These are phyloP conservation scores for Dimocarpus longan DNA, from an alignment of 345 rosid genomes.

Conservation along the genomic window DNA sequence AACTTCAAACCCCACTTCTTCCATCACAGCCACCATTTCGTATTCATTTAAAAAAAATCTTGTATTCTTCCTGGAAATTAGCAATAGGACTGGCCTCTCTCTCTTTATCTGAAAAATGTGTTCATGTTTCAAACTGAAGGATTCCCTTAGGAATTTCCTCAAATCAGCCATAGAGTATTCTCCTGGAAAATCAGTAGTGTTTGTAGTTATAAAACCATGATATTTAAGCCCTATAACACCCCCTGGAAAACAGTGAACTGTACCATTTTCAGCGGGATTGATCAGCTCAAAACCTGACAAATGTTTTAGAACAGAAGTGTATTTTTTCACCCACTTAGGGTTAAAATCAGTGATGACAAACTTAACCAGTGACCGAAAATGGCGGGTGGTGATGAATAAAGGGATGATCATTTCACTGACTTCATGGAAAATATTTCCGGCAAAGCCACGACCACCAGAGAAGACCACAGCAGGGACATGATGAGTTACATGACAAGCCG, in stretches of 20 bases:
- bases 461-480: constrained; percentile 40
- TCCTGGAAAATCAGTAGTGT: constrained; percentile 25
- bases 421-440: constrained; percentile 47
- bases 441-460: constrained; percentile 38
- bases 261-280: constrained; percentile 25
- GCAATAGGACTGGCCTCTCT: constrained; percentile 31
- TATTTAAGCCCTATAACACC: constrained; percentile 39
- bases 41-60: constrained; percentile 39
- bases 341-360: constrained; percentile 39
- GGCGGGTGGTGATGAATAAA: constrained; percentile 41
- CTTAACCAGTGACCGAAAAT: constrained; percentile 30
- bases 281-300: constrained; percentile 34
- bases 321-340: constrained; percentile 41
- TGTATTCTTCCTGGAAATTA: constrained; percentile 33
- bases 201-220: constrained; percentile 32
- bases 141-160: constrained; percentile 35
- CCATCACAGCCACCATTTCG: constrained; percentile 26
- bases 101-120: constrained; percentile 21
- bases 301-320: constrained; percentile 22
- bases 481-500: constrained; percentile 29
- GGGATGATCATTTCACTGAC: constrained; percentile 48
- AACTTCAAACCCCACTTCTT: constrained; percentile 36
- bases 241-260: constrained; percentile 49
- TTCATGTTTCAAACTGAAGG: constrained; percentile 31
- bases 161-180: constrained; percentile 43